Base-by-base conservation (phyloP, 2,329 filamentous ascomycete species). In the Pseudogymnoascus pannorum region DNA sequence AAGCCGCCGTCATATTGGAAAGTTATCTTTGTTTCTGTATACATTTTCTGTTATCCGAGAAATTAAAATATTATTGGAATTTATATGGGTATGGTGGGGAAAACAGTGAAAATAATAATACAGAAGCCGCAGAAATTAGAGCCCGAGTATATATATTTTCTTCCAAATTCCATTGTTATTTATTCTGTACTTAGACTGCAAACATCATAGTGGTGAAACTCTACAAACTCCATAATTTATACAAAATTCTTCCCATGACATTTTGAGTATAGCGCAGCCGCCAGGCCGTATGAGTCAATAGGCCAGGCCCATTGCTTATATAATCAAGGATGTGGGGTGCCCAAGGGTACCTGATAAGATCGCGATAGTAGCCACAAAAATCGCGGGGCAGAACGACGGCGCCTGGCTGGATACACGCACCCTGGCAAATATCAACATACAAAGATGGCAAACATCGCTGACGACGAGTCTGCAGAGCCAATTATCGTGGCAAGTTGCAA, bases 401-500 rank as follows among this genome's bases (percentile, higher is more conserved):
- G 26, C 48, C 48, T 54, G 26, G 48, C 48, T 54, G 48, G 48
- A 54, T 54, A 31, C 26, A 31, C 26, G 7, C 44, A 54, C 48
- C 24, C 48, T 54, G 9, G 26, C 8, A 36, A 14, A 31, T 54
- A 31, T 18, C 48, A 31, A 31, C 48, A 54, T 54, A 42, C 57
- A 36, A 58, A 16, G n/a, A 54, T 54, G 48, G 31, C 48, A 8
- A 54, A 18, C 24, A 54, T 54, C 26, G 11, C 48, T n/a, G 48
- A 54, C 26, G 48, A 54, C 26, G 48, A 54, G 48, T 31, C 48
- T 11, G 3, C 48, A 18, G 48, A 54, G n/a, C n/a, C 48, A 54
- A 18, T 54, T 18, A 72, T 71, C 5, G 54, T 72, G 14, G 65
- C 64, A 20, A 69, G 69, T 6, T 70, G 68, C 57, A 72, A 72